Evolutionary conservation across 306 rosid species (phyloP).

Genomic region (Cicer bijugum): DNA sequence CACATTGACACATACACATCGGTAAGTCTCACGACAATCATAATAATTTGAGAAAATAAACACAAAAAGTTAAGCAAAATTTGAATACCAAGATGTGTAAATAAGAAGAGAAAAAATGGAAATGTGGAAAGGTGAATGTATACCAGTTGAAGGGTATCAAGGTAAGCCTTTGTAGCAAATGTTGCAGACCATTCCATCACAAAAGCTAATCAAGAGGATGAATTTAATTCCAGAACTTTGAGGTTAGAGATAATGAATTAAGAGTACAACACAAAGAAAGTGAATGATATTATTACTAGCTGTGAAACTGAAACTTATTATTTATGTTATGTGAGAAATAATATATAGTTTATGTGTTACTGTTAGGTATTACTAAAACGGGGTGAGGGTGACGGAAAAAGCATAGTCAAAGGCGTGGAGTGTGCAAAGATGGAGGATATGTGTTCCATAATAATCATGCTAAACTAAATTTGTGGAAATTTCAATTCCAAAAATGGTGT

Average conservation of each 20-base stretch:
- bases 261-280: neutral
- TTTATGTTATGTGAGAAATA: no score
- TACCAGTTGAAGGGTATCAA: constrained; percentile 66
- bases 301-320: neutral
- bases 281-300: neutral
- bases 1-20: neutral
- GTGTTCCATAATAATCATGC: neutral
- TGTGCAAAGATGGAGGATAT: neutral
- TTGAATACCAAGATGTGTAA: neutral
- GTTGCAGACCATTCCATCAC: constrained; percentile 66
- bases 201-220: neutral
- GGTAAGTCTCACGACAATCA: no score
- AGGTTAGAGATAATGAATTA: neutral
- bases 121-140: neutral
- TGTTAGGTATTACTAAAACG: no score
- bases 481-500: no score
- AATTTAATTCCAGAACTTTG: neutral
- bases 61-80: neutral
- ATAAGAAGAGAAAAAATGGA: neutral
- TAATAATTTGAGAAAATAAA: no score
- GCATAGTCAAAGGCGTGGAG: neutral
- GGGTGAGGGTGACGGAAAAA: neutral
- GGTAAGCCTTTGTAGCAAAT: constrained; percentile 66
- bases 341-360: no score
- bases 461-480: neutral